phyloP scores from a whole-genome alignment of 352 stramenopile genomes.

The Elongisporangium anandrum region DNA sequence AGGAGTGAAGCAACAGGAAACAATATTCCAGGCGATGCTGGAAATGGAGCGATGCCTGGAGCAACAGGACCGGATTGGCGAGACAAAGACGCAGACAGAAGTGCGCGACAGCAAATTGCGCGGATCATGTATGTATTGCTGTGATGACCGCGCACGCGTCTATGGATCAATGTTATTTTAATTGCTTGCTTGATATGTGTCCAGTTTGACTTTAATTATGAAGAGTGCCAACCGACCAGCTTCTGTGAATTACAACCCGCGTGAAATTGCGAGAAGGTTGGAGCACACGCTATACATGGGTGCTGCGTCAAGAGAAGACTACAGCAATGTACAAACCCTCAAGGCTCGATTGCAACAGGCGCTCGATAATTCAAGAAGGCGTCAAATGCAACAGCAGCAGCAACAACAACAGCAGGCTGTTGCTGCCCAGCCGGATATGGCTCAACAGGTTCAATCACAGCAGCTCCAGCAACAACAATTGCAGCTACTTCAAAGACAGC shows the following conservation, averaged over 20 bases:
- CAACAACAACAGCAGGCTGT: slow-evolving; percentile 38
- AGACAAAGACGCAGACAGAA: slow-evolving; percentile 81
- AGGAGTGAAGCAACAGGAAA: neutral
- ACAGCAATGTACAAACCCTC: slow-evolving; percentile 85
- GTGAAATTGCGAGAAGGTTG: slow-evolving; percentile 77
- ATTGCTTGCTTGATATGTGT: slow-evolving; percentile 6
- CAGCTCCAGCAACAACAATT: slow-evolving; percentile 57
- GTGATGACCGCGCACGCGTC: neutral
- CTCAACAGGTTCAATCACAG: slow-evolving; percentile 45
- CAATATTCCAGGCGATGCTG: neutral
- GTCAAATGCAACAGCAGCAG: slow-evolving; percentile 67
- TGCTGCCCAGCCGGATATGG: slow-evolving; percentile 11
- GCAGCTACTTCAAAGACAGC: slow-evolving; percentile 52
- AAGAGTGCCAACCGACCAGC: slow-evolving; percentile 86
- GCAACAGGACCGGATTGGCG: slow-evolving; percentile 57
- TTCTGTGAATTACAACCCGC: slow-evolving; percentile 86
- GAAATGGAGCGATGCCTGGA: slow-evolving; percentile 9
- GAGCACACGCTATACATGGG: slow-evolving; percentile 88
- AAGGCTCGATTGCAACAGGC: slow-evolving; percentile 80
- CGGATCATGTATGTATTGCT: slow-evolving; percentile 74
- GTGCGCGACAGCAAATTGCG: slow-evolving; percentile 80
- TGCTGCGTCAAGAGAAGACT: slow-evolving; percentile 76
- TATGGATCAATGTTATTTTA: neutral
- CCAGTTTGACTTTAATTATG: slow-evolving; percentile 85
- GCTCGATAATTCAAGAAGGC: slow-evolving; percentile 73